A percentile compares a stretch with the other conserved stretches of the same genome.
These are phyloP conservation scores for Aureobasidium pullulans DNA, from an alignment of 2,329 filamentous ascomycete species.

Conservation along the genomic window DNA sequence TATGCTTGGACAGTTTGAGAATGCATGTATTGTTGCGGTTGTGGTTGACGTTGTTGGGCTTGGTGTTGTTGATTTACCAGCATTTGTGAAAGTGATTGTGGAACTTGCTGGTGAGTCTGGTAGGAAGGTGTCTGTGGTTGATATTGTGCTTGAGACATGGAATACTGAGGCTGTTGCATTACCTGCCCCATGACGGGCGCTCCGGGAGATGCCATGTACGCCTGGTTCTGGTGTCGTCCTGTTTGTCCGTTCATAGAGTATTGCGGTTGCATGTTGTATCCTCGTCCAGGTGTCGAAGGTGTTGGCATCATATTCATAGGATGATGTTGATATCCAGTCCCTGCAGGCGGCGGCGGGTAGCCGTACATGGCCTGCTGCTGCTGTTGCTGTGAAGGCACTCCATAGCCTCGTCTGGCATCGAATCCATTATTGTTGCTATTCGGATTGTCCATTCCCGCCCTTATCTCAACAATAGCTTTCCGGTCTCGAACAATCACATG, in stretches of 20 bases:
- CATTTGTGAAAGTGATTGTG: slow-evolving; percentile 31
- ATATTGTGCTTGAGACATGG: slow-evolving; percentile 9
- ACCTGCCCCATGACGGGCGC: neutral
- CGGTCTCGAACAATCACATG: neutral
- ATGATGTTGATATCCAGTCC: slow-evolving; percentile 14
- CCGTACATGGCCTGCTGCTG: slow-evolving; percentile 10
- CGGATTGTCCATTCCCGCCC: slow-evolving; percentile 7
- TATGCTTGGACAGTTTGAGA: slow-evolving; percentile 12
- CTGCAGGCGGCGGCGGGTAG: neutral
- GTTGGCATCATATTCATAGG: slow-evolving; percentile 19
- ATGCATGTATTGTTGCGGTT: slow-evolving; percentile 5
- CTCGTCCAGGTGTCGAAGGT: neutral
- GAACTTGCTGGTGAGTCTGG: slow-evolving; percentile 28
- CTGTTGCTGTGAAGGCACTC: slow-evolving; percentile 8
- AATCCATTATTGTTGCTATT: slow-evolving; percentile 4
- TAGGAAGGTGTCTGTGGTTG: slow-evolving; percentile 24
- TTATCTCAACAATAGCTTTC: neutral
- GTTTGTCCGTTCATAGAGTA: slow-evolving; percentile 15
- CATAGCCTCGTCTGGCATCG: slow-evolving; percentile 4
- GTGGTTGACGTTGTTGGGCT: slow-evolving; percentile 30
- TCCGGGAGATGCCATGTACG: neutral
- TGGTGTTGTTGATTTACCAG: slow-evolving; percentile 25
- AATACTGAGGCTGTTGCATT: slow-evolving; percentile 4
- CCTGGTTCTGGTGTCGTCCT: neutral
- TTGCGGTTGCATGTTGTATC: slow-evolving; percentile 17